Base-by-base conservation (phyloP, 345 rosid species). In the Ceriops tagal region DNA sequence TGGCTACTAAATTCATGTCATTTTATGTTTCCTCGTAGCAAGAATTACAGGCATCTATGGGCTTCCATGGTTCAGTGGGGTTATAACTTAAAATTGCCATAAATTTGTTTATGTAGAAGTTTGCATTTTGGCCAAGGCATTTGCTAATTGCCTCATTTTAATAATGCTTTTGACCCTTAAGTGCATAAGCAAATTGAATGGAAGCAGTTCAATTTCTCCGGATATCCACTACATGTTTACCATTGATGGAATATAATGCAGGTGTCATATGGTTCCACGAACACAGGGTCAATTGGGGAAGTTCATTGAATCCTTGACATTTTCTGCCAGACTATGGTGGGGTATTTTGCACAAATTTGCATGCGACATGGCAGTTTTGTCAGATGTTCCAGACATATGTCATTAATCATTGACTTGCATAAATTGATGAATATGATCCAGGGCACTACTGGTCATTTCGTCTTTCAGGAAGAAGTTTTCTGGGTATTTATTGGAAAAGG, bases 291-390 rank as follows among this genome's bases (percentile, higher is more conserved):
- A 69, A 68, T 72, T 93, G 83, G 86, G 85, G 76, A 84, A 80
- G 53, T 93, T 89, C 72, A 79, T 89, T 1, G 80, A 85, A 39
- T 78, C 92, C 39, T 83, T 89, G 81, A 68, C 85, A 53, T 93
- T 83, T 82, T 85, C 96, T 83, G 85, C 89, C 49, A 87, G 90
- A 78, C 65, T 89, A 53, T 93, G 98, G 97, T 93, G 78, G 62
- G 77, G 59, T 62, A 18, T 59, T 55, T 69, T 70, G 69, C 27
- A 37, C 51, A 53, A 34, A 22, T 37, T 71, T 67, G 8, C 52
- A 28, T 52, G 66, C 70, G 57, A 26, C 28, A 31, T 66, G 20
- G 31, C 55, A 6, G 61, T 58, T 66, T 26, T 59, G 7, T 19
- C 19, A 10, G 39, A 58, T 49, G 47, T 15, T 64, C 11, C 32